Base-by-base conservation (phyloP, 257 asterid species). In the Phtheirospermum japonicum region DNA sequence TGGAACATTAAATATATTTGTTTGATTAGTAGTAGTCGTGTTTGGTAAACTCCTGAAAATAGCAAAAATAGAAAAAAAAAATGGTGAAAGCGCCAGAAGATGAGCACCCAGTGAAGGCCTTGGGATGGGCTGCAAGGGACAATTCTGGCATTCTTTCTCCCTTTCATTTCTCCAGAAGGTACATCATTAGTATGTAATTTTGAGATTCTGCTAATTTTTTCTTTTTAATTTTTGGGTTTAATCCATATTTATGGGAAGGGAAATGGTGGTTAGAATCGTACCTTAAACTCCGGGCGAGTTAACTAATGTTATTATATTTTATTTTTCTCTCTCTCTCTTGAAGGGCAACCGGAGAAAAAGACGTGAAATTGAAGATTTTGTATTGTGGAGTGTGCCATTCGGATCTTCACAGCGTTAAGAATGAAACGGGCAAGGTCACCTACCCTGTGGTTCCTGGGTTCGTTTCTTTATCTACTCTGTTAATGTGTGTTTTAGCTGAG, bases 361-460 rank as follows among this genome's bases (percentile, higher is more conserved):
- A 73, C 60, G 78, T 73, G 71, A 46, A 48, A 9, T 73, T 74
- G 68, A 74, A 69, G 72, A 64, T 74, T 2, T 23, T 69, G 56
- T 74, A 74, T 9, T 74, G 79, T n/a, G 73, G 73, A 1, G 73
- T 75, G 7, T 66, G 69, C 48, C 79, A 74, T 46, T 68, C 75
- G 18, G 79, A 74, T 26, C 79, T 74, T 20, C 74, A 74, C 52
- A 74, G 75, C 61, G 65, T 64, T 60, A 74, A 64, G 69, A 74
- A 74, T 19, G 74, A 68, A 0, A 51, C 62, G 37, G 75, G 75
- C 37, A 45, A 14, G 45, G 69, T 69, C 20, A 69, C 72, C 9
- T 74, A 57, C 65, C 79, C 79, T 13, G 72, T 74, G 1, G 68
- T 73, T 34, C 78, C 78, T 5, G 75, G 79, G 78, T 73, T 40